Conservation (phyloP, 768 basidiomycete genomes). For the Rhizopogon salebrosus region DNA sequence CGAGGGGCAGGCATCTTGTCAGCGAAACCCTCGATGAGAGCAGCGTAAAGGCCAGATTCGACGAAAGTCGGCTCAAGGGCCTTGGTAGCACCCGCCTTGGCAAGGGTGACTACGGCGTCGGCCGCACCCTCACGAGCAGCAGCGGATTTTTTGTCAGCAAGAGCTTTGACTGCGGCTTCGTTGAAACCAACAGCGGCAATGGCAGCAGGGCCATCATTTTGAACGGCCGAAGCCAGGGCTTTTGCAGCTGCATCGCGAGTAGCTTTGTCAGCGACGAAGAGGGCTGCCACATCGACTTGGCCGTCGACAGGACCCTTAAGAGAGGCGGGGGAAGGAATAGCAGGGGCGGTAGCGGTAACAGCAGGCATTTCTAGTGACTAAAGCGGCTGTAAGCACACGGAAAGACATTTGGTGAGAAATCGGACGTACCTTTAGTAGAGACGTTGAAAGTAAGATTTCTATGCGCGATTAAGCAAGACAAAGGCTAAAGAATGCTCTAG, state of each 20-base stretch:
- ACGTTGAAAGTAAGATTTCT: constrained; percentile 31
- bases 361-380: constrained; percentile 75
- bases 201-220: constrained; percentile 81
- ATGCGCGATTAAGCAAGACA: constrained; percentile 36
- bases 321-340: constrained; percentile 56
- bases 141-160: constrained; percentile 93
- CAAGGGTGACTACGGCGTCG: constrained; percentile 58
- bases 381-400: constrained; percentile 2
- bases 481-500: constrained; percentile 63
- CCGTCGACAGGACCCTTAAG: constrained; percentile 68
- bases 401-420: not conserved
- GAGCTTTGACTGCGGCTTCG: constrained; percentile 75
- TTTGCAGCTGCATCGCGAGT: constrained; percentile 68
- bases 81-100: constrained; percentile 65
- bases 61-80: constrained; percentile 88
- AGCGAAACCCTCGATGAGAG: constrained; percentile 87
- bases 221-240: constrained; percentile 63
- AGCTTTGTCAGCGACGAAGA: constrained; percentile 84
- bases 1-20: constrained; percentile 91
- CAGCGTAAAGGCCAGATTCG: constrained; percentile 78
- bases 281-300: constrained; percentile 65
- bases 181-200: constrained; percentile 66
- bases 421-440: constrained; percentile 38
- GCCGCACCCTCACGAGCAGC: constrained; percentile 88
- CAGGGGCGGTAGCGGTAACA: constrained; percentile 59